phyloP scores from a whole-genome alignment of 148 eudicot genomes.

The Pouteria glomerata region DNA sequence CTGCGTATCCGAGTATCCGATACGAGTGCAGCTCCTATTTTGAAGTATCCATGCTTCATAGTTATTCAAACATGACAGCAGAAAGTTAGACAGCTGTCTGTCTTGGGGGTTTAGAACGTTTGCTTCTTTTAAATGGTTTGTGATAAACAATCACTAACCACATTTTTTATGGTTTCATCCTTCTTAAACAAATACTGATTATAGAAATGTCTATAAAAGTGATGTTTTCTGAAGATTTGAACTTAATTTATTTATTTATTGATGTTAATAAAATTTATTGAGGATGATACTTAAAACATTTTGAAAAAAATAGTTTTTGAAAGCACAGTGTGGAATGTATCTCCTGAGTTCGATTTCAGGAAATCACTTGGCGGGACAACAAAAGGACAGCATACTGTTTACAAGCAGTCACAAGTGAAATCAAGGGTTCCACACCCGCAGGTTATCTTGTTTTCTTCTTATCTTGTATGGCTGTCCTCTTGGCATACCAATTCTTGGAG shows the following conservation, averaged over 20 bases:
- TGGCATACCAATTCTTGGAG: not conserved
- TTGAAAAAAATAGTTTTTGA: slow-evolving; percentile 12
- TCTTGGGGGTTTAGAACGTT: not conserved
- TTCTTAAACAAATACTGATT: not conserved
- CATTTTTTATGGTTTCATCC: not conserved
- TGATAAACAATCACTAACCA: too few relatives aligned
- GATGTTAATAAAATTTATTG: too few relatives aligned
- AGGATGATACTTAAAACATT: slow-evolving; percentile 6
- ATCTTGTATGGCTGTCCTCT: slow-evolving; percentile 2
- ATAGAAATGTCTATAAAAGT: too few relatives aligned
- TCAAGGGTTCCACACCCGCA: slow-evolving; percentile 14
- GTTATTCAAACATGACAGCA: not conserved
- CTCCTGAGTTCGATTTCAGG: slow-evolving; percentile 18
- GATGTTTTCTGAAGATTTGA: too few relatives aligned
- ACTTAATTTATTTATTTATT: too few relatives aligned
- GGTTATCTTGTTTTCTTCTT: slow-evolving; percentile 19
- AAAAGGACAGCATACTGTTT: slow-evolving; percentile 14
- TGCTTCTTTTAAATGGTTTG: not conserved
- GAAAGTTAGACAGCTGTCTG: not conserved
- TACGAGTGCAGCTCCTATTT: too few relatives aligned
- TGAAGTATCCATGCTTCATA: too few relatives aligned
- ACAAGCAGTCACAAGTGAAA: slow-evolving; percentile 17
- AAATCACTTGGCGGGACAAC: slow-evolving; percentile 16
- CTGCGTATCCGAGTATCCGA: too few relatives aligned
- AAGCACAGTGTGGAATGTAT: slow-evolving; percentile 4